Percentiles rank a stretch among this genome's conserved stretches.
Evolutionary conservation across 805 yeast species (phyloP).

Genomic region (Zygotorulaspora danielsina): DNA sequence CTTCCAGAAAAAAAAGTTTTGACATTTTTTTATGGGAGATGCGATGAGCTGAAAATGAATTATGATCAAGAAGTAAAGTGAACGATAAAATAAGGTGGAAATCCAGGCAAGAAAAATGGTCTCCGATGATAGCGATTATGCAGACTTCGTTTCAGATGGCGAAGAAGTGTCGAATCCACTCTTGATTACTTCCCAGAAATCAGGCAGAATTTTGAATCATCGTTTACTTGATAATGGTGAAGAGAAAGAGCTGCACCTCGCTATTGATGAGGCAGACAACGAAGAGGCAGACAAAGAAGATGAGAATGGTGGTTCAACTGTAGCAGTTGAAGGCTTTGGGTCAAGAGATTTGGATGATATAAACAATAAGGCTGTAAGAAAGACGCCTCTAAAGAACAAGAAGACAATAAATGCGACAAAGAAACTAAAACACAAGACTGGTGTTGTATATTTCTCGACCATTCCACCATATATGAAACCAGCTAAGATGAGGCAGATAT

Average conservation of each 20-base stretch:
- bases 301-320: conserved; percentile 19
- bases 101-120: too few relatives aligned
- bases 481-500: conserved; percentile 74
- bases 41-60: too few relatives aligned
- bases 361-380: conserved; percentile 8
- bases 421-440: conserved; percentile 61
- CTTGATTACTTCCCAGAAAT: conserved; percentile 21
- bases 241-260: conserved; percentile 12
- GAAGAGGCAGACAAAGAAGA: conserved; percentile 23
- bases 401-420: conserved; percentile 38
- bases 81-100: too few relatives aligned
- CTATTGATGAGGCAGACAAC: conserved; percentile 12
- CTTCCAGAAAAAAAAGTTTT: too few relatives aligned
- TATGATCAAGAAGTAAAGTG: too few relatives aligned
- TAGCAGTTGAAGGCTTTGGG: not conserved
- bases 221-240: conserved; percentile 19
- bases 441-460: conserved; percentile 87
- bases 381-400: conserved; percentile 31
- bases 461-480: conserved; percentile 99
- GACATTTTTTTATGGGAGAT: too few relatives aligned
- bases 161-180: conserved; percentile 25
- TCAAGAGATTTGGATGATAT: not conserved
- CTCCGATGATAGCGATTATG: conserved; percentile 21
- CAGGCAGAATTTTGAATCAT: not conserved
- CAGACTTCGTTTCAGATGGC: conserved; percentile 32